Base-by-base conservation (phyloP, 2,329 filamentous ascomycete genomes). In the Emericellopsis atlantica region DNA sequence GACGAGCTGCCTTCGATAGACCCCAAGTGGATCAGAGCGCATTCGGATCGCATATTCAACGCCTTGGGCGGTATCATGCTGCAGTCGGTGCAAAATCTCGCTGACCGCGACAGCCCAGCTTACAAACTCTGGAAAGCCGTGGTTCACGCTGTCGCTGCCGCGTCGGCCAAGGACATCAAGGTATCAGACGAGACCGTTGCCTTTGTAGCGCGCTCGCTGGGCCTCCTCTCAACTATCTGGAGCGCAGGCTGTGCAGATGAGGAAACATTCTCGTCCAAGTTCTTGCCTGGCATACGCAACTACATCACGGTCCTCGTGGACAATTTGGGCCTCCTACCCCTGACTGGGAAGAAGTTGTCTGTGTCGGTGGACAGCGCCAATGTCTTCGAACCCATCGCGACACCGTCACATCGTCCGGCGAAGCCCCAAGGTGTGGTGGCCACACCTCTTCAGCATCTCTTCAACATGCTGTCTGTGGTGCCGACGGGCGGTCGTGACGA, bases 1-100 rank as follows among this genome's bases (percentile, higher is more conserved):
- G 76, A 80, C n/a, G 87, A 95, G 44, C 66, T 98, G n/a, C 84
- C 88, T 6, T 67, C 80, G 6, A 65, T 96, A 6, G 88, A 96
- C 52, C 70, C 84, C 5, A 87, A 83, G 65, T 98, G 92, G 92
- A 69, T 93, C 11, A 76, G 90, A 40, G 81, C 76, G 44, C 86
- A 85, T 45, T 66, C 82, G 5, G 55, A 65, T 2, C 70, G 69
- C 35, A 70, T 95, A 5, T 73, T 95, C 29, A 59, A 70, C 4
- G 64, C 81, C 8, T 70, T 79, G 7, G 65, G 65, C 5, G 71
- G 79, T 9, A 65, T 80, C 16, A 59, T 87, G 4, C 74, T 77
- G 58, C 69, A 64, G 42, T 72, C 71, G 40, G 79, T 86, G 39
- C 64, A 71, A 40, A 74, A 76, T 14, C 54, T 90, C n/a, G 69